Evolutionary conservation across 805 yeast genomes (phyloP).

Genomic region (Wickerhamomyces mucosus): DNA sequence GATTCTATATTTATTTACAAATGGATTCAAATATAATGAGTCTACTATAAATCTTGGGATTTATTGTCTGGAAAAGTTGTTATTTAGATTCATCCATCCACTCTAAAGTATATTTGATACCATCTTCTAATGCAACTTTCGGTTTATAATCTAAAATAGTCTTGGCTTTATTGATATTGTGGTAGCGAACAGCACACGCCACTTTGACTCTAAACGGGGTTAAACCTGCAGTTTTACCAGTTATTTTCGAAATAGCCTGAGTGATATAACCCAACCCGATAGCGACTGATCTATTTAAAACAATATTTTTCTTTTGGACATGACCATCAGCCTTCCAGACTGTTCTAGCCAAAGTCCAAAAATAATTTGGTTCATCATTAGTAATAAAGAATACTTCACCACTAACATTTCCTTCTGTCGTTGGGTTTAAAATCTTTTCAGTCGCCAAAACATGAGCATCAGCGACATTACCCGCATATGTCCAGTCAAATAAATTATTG

Average conservation of each 20-base stretch:
- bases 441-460: conserved; percentile 95
- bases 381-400: conserved; percentile 90
- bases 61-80: conserved; percentile 2
- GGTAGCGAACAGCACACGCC: conserved; percentile 90
- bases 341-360: conserved; percentile 94
- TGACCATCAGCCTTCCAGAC: conserved; percentile 97
- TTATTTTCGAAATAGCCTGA: conserved; percentile 57
- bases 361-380: conserved; percentile 89
- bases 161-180: conserved; percentile 85
- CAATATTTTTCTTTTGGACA: conserved; percentile 59
- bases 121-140: conserved; percentile 64
- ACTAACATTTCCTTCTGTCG: conserved; percentile 38
- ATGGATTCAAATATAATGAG: not conserved
- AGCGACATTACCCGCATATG: conserved; percentile 97
- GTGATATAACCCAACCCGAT: conserved; percentile 73
- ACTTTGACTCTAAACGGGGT: conserved; percentile 92
- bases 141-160: conserved; percentile 71
- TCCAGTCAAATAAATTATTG: conserved; percentile 90
- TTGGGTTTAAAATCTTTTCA: conserved; percentile 47
- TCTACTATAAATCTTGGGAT: not conserved
- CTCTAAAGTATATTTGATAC: conserved; percentile 67
- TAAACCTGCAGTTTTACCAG: conserved; percentile 84
- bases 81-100: conserved; percentile 73
- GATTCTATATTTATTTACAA: too few species aligned
- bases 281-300: conserved; percentile 66